These are phyloP conservation scores for Cladosporium sp. DNA, from an alignment of 2,329 filamentous ascomycete species.

Conservation along the genomic window DNA sequence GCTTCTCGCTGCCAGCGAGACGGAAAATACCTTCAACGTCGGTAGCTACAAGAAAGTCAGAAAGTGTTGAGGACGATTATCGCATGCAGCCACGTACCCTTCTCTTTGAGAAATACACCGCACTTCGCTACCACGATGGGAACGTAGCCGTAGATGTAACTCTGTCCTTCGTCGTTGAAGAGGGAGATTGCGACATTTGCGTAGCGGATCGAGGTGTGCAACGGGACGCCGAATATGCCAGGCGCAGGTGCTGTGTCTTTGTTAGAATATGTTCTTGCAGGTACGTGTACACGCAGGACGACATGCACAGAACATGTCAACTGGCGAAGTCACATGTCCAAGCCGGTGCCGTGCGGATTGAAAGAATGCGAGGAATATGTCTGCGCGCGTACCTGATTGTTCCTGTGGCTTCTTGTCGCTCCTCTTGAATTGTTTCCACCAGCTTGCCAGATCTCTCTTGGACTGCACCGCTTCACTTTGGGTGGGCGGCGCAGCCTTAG, in stretches of 20 bases:
- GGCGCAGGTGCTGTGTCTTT: constrained; percentile 31
- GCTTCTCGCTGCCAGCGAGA: constrained; percentile 90
- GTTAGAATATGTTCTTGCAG: background rate
- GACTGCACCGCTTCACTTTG: constrained; percentile 66
- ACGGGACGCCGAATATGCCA: constrained; percentile 90
- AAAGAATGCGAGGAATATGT: background rate
- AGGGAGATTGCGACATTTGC: constrained; percentile 97
- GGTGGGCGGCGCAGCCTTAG: constrained; percentile 42
- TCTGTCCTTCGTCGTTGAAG: constrained; percentile 84
- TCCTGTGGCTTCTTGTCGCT: constrained; percentile 59
- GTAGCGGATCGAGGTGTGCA: constrained; percentile 92
- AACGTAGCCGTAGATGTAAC: constrained; percentile 97
- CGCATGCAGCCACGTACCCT: constrained; percentile 59
- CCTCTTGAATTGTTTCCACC: constrained; percentile 94
- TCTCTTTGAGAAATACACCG: constrained; percentile 94
- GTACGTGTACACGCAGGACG: too few species aligned
- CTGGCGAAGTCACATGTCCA: background rate
- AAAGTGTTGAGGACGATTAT: background rate
- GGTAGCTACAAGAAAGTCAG: constrained; percentile 58
- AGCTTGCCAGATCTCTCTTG: constrained; percentile 84
- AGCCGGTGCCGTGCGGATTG: background rate
- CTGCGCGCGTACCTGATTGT: constrained; percentile 51
- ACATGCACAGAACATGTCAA: too few species aligned
- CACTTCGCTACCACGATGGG: constrained; percentile 98
- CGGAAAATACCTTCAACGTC: constrained; percentile 95